Base-by-base conservation (phyloP, 768 basidiomycete genomes). In the Termitomyces sp. region DNA sequence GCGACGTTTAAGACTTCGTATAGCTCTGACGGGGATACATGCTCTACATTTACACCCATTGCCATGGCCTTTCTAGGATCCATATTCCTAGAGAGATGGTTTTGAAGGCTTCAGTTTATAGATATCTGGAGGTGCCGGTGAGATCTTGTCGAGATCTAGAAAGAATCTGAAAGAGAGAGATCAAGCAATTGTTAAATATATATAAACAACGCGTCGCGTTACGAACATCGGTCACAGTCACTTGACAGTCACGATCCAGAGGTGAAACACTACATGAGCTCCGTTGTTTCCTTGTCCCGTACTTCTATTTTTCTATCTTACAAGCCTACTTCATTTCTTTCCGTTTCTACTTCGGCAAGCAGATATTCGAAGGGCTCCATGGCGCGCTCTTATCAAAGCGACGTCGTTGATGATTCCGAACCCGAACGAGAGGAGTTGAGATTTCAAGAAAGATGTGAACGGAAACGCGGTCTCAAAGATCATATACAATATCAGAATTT, bases 381-480 rank as follows among this genome's bases (percentile, higher is more conserved):
- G 58, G n/a, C 24, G 13, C 27, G 27, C 42, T 10, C 36, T 32
- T 34, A 55, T 31, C 57, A 55, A 48, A 56, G 64, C 31, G 82
- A 83, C 56, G 61, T 81, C 32, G 78, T 88, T 4, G 83, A 81
- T 29, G 88, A 90, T 69, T 89, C 87, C 0, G 88, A 89, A 67
- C 87, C 86, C 20, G 88, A 90, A 67, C 75, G 86, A 56, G 79
- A 82, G 62, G 72, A 70, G 60, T 48, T 63, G 39, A 73, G 67
- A 54, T 59, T 56, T 34, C 59, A 64, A 50, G 67, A 68, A 53
- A 58, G 43, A 42, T 41, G 39, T 18, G 49, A 59, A 59, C 55
- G 47, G 10, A 48, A 55, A 56, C 43, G 46, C 49, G 44, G 39
- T 47, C 26, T 41, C 32, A 46, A 37, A 24, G 48, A 54, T 20